phyloP scores from a whole-genome alignment of 1,284 basidiomycete genomes.

The Wolfiporia cocos region DNA sequence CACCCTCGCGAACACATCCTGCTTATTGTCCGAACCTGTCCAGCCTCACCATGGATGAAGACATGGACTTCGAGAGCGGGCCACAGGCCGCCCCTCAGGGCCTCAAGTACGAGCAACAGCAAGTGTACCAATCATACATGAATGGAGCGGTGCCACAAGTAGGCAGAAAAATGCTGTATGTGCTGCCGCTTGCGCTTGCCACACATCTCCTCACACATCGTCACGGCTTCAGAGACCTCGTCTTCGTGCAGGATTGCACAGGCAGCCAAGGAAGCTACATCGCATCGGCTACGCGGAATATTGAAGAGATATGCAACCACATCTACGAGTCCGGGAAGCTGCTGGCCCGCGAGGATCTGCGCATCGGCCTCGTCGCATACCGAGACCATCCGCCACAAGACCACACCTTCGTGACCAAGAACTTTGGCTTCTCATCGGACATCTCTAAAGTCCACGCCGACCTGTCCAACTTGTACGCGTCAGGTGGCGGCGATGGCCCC shows the following conservation, averaged over 20 bases:
- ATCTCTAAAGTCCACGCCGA: conserved; percentile 85
- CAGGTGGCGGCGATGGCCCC: conserved; percentile 95
- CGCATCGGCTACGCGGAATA: conserved; percentile 93
- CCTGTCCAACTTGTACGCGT: conserved; percentile 83
- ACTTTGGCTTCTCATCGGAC: conserved; percentile 91
- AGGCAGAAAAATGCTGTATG: conserved; percentile 72
- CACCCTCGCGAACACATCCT: conserved; percentile 6
- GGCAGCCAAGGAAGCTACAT: conserved; percentile 84
- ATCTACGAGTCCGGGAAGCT: conserved; percentile 95
- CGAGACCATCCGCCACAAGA: conserved; percentile 96
- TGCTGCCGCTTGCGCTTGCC: conserved; percentile 13
- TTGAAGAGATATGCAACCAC: conserved; percentile 93
- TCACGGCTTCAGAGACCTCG: conserved; percentile 62
- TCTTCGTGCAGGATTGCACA: conserved; percentile 89
- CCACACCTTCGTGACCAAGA: conserved; percentile 89
- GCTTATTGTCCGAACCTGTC: conserved; percentile 7
- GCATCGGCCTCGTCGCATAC: conserved; percentile 87
- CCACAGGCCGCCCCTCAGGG: conserved; percentile 29
- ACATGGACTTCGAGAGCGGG: conserved; percentile 60
- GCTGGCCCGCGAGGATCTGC: conserved; percentile 79
- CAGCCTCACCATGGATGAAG: conserved; percentile 59
- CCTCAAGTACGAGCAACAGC: conserved; percentile 30
- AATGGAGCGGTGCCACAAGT: conserved; percentile 27
- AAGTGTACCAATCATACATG: conserved; percentile 25
- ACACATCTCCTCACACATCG: conserved; percentile 5